Evolutionary conservation across 371 early-diverging fungal genomes (phyloP).

Genomic region (Chytridiales sp.): DNA sequence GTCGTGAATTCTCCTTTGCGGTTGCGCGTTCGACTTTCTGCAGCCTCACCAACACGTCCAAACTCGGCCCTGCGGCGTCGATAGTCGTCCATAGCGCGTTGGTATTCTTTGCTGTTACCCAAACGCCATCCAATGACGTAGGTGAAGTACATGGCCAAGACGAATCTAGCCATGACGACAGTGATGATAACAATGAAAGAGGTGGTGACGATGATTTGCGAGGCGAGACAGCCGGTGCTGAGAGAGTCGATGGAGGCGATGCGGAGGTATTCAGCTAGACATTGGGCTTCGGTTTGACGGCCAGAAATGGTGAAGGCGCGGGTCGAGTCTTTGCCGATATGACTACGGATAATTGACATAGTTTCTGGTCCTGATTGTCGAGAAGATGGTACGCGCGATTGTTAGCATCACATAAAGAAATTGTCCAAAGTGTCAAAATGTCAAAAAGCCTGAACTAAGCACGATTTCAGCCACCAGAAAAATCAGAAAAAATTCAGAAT

Average conservation of each 20-base stretch:
- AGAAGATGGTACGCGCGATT: too few relatives aligned
- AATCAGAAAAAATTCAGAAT: too few relatives aligned
- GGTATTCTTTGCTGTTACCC: conserved; percentile 28
- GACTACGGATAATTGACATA: conserved; percentile 3
- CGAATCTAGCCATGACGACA: conserved; percentile 37
- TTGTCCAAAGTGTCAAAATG: too few relatives aligned
- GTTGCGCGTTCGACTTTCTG: not conserved
- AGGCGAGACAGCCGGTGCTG: conserved; percentile 36
- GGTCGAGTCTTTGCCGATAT: conserved; percentile 41
- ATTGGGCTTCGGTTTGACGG: conserved; percentile 27
- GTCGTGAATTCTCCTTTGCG: not conserved
- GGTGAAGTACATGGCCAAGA: conserved; percentile 43
- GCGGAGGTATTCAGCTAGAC: conserved; percentile 37
- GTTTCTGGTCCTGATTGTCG: conserved; percentile 7
- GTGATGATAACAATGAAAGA: conserved; percentile 37
- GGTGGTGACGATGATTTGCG: conserved; percentile 35
- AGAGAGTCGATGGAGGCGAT: conserved; percentile 36
- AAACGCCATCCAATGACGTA: conserved; percentile 35
- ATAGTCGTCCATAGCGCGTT: conserved; percentile 25
- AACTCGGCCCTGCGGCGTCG: conserved; percentile 15
- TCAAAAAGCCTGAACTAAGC: too few relatives aligned
- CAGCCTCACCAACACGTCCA: not conserved
- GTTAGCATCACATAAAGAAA: too few relatives aligned
- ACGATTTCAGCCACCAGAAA: too few relatives aligned
- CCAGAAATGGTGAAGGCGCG: conserved; percentile 24